These are phyloP conservation scores for Puccinia triticina DNA, from an alignment of 1,284 basidiomycete genomes.

Conservation along the genomic window DNA sequence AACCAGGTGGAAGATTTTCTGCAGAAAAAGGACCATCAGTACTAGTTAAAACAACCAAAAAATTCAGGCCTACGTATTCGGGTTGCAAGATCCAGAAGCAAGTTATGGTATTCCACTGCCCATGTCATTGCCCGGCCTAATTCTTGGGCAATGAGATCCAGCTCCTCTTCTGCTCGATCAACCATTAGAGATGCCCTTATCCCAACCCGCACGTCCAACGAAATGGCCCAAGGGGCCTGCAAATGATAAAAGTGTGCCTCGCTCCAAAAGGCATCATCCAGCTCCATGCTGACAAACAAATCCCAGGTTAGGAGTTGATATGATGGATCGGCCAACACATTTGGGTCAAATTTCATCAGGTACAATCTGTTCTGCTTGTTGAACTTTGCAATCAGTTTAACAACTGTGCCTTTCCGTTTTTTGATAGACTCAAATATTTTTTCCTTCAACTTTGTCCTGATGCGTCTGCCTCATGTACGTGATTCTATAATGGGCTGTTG, in stretches of 20 bases:
- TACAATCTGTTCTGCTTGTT: background rate
- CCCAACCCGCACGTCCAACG: background rate
- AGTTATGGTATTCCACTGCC: background rate
- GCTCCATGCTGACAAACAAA: background rate
- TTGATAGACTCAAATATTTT: conserved; percentile 24
- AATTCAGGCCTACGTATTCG: background rate
- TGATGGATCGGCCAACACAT: background rate
- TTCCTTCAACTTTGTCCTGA: conserved; percentile 1
- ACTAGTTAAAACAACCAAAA: too few species aligned
- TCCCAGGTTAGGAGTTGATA: background rate
- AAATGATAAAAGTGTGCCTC: background rate
- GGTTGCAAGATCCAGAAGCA: background rate
- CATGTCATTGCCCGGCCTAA: background rate
- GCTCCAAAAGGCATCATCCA: conserved; percentile 3
- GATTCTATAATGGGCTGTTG: conserved; percentile 1
- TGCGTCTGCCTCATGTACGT: background rate
- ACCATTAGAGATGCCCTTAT: background rate
- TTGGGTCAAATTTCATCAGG: background rate
- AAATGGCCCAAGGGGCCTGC: background rate
- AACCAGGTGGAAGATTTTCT: background rate
- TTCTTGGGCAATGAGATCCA: conserved; percentile 8
- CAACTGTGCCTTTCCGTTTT: background rate
- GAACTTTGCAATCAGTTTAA: background rate
- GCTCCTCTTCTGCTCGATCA: background rate
- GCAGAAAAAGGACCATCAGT: background rate